Percentiles rank a stretch among this genome's conserved stretches.
Evolutionary conservation across 2,329 filamentous ascomycete species (phyloP).

Genomic region (Arthrobotrys musiformis): DNA sequence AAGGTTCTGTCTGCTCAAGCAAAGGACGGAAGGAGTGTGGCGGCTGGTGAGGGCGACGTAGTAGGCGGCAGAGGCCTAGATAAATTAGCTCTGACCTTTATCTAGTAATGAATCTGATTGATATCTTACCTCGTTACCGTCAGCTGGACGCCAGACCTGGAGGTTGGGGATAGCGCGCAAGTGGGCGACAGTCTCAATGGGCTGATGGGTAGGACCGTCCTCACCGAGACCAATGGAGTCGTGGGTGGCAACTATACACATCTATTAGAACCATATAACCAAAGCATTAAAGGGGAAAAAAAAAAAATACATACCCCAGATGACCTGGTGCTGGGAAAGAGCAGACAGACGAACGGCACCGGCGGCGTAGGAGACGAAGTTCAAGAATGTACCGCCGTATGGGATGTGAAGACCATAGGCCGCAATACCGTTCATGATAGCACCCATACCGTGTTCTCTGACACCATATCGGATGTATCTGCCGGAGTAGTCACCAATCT

Average conservation of each 20-base stretch:
- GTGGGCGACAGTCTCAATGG: constrained; percentile 96
- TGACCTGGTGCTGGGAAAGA: constrained; percentile 86
- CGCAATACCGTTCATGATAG: constrained; percentile 92
- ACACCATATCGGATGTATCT: constrained; percentile 95
- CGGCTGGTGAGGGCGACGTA: constrained; percentile 92
- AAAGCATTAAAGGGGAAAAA: constrained; percentile 62
- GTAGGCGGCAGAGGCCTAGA: constrained; percentile 94
- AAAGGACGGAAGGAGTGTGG: constrained; percentile 90
- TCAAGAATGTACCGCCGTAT: constrained; percentile 95
- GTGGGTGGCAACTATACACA: constrained; percentile 32
- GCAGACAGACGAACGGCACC: constrained; percentile 94
- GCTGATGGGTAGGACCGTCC: constrained; percentile 98
- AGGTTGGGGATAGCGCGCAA: constrained; percentile 99
- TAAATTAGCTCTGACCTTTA: constrained; percentile 58
- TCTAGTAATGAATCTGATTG: background rate
- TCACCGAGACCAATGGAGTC: constrained; percentile 94
- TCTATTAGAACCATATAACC: constrained; percentile 69
- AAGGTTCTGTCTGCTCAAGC: constrained; percentile 96
- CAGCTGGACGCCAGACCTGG: constrained; percentile 99
- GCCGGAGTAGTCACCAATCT: constrained; percentile 88
- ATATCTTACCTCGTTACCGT: constrained; percentile 68
- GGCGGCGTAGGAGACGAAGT: constrained; percentile 98
- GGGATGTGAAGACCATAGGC: constrained; percentile 90
- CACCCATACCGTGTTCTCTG: constrained; percentile 90
- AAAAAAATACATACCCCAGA: constrained; percentile 70